A percentile compares a stretch with the other conserved stretches of the same genome.
Conservation (phyloP, 305 asterid species). For the Galium porrigens region DNA sequence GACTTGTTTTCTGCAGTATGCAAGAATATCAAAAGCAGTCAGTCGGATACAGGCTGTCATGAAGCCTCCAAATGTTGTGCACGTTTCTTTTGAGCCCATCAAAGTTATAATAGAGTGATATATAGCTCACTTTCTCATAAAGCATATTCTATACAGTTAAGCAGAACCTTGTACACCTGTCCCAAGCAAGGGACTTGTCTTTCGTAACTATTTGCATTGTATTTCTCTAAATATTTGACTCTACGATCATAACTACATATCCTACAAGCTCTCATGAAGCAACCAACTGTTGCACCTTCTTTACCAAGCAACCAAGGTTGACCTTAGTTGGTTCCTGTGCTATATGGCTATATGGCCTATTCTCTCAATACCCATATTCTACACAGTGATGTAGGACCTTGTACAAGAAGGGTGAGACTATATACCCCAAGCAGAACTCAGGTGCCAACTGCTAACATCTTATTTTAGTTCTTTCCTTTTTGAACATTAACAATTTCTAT, state of each 20-base stretch:
- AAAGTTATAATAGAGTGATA: not conserved
- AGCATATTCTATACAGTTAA: not conserved
- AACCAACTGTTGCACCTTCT: not conserved
- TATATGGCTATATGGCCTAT: too few species aligned
- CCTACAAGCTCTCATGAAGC: not conserved
- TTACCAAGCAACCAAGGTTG: not conserved
- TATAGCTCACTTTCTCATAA: not conserved
- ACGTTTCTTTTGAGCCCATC: not conserved
- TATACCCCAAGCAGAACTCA: not conserved
- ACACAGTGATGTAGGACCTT: too few species aligned
- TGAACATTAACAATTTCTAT: not conserved
- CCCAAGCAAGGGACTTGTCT: not conserved
- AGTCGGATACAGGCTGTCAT: slow-evolving; percentile 5
- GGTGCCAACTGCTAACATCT: not conserved
- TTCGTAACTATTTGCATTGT: not conserved
- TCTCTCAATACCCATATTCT: too few species aligned
- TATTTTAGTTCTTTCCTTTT: not conserved
- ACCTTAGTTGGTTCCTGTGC: not conserved
- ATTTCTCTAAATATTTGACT: not conserved
- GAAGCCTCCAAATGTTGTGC: not conserved
- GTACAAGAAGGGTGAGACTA: not conserved
- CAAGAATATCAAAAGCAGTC: slow-evolving; percentile 18
- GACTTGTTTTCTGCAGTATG: slow-evolving; percentile 56
- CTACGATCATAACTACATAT: not conserved
- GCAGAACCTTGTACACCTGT: not conserved